Base-by-base conservation (phyloP, 2,329 filamentous ascomycete genomes). In the Fusarium miscanthi region DNA sequence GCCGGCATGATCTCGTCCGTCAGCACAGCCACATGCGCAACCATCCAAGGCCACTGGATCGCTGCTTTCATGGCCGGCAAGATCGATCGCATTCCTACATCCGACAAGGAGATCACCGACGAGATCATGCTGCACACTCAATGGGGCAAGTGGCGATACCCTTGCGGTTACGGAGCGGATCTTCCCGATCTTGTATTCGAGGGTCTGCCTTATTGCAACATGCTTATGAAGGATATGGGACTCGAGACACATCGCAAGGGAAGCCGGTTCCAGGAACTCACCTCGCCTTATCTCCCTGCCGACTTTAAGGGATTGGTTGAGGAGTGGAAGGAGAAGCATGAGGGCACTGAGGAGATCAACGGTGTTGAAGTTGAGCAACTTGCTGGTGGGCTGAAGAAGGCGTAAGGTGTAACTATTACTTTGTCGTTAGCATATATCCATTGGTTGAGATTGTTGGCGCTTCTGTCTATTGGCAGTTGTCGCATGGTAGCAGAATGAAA, bases 171-270 rank as follows among this genome's bases (percentile, higher is more conserved):
- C 73, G 92, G 92, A 1, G 84, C 82, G 23, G 85, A 84, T 76
- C 83, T 87, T 57, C 90, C 91, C 0, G 92, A 93, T 78, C 90
- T 94, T 71, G 91, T 93, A 16, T 94, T 95, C 75, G 93, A 95
- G 90, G 94, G 80, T 73, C 66, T 92, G 38, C 89, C 89, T 6
- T 92, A 90, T 76, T 69, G 76, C 11, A 77, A 81, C 25, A 69
- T 91, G 77, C 79, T 95, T 75, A 78, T 93, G 63, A 81, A 82
- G 12, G 93, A 95, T 79, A 76, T 94, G 52, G 91, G 89, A 0
- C 79, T 94, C 56, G 81, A 85, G 37, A 69, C 67, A 8, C 63
- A 75, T 23, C 63, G 75, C 8, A 77, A 77, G 46, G 21, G 33
- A 5, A 59, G 65, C 2, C 23, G 41, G 1, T 63, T 63, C 8